Base-by-base conservation (phyloP, 305 asterid species). In the Salvia sclarea region DNA sequence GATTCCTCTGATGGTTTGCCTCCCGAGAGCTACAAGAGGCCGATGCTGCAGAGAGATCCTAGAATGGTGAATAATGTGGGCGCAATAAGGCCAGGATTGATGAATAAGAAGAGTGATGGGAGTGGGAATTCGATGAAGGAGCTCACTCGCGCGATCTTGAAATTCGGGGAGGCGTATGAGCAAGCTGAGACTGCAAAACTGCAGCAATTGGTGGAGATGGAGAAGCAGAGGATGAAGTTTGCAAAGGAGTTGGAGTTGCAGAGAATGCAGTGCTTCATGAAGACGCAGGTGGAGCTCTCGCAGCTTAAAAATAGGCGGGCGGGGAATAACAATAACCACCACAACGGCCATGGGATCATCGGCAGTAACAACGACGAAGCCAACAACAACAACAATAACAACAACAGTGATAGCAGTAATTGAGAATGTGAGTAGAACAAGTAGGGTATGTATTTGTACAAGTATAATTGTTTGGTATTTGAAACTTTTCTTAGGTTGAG, bases 221-320 rank as follows among this genome's bases (percentile, higher is more conserved):
- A 91, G 86, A 93, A 91, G 82, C 92, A 87, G 79, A 91, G 98
- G 83, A 93, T 91, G 97, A 83, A 87, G 77, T 87, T 91, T 53
- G 86, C 86, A 0, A 93, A 91, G 80, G 98, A 93, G 45, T 55
- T 93, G 79, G 98, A 91, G 84, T 73, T 93, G 87, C 96, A 91
- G 88, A 82, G 98, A 75, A 91, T 90, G 96, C 92, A 88, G 70
- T 82, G 84, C 73, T 85, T 93, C 74, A 84, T 89, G 94, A 80
- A 91, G 76, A 88, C 87, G 8, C 97, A 93, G 77, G 68, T 88
- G 77, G 95, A 92, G 80, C 88, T 87, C 31, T 83, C 90, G 3
- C 88, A 89, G 87, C 70, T 83, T 48, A 81, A 85, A 75, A 63
- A 61, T 10, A 77, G 84, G 70, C 56, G 82, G 60, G 72, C 48